Conservation (phyloP, 2,329 filamentous ascomycete species). For the Venturia aucupariae region DNA sequence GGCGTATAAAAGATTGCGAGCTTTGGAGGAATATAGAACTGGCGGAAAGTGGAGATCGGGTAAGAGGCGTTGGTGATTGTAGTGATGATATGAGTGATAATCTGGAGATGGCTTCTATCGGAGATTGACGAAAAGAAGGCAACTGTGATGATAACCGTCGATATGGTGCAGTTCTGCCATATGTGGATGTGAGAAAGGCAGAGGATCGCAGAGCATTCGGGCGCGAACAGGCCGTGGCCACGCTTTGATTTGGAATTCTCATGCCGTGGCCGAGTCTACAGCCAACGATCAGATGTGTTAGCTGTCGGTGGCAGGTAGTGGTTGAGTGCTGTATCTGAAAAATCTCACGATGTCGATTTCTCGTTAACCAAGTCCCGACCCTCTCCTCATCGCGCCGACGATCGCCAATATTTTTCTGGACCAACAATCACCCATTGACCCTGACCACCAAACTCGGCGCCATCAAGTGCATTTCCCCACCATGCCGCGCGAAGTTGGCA, state of each 20-base stretch:
- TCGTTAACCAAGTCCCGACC: not conserved
- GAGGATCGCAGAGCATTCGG: not conserved
- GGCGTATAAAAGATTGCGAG: constrained; percentile 34
- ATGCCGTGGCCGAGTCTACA: not conserved
- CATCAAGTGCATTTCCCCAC: constrained; percentile 7
- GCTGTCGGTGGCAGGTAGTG: not conserved
- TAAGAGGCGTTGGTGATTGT: not conserved
- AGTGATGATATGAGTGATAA: not conserved
- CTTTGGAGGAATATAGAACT: constrained; percentile 27
- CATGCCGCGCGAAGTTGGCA: constrained; percentile 17
- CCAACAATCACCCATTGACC: not conserved
- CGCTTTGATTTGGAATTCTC: constrained; percentile 9
- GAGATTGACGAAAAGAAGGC: not conserved
- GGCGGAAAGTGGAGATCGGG: constrained; percentile 5
- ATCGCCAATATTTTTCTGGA: not conserved
- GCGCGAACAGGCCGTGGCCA: constrained; percentile 9
- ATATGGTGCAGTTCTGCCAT: constrained; percentile 39
- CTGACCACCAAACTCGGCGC: not conserved
- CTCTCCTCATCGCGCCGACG: not conserved
- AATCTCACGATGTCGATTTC: not conserved
- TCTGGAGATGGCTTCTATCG: not conserved
- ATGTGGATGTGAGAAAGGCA: constrained; percentile 16
- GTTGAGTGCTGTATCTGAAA: not conserved
- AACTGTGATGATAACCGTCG: constrained; percentile 32
- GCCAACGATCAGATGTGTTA: not conserved